phyloP scores from a whole-genome alignment of 306 rosid genomes.

The Gleditsia sinensis region DNA sequence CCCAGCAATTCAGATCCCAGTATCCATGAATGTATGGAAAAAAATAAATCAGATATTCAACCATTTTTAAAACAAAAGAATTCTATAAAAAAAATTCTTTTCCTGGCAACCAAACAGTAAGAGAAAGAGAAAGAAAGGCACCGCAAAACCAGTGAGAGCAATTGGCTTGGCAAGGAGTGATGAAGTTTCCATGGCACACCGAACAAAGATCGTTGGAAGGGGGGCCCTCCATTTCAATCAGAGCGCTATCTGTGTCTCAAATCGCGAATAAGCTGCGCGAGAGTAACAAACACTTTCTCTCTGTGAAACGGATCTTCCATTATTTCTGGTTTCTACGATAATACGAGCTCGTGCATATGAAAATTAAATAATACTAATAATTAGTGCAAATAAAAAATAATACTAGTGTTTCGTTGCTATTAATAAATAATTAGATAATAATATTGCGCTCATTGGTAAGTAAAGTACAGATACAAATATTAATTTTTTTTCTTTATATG shows the following conservation, averaged over 20 bases:
- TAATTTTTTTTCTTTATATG: too few species aligned
- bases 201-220: slow-evolving; percentile 71
- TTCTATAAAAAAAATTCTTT: neutral
- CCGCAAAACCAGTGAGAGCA: slow-evolving; percentile 99
- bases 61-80: neutral
- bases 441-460: too few species aligned
- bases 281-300: too few species aligned
- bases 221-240: slow-evolving; percentile 55
- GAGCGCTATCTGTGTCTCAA: neutral
- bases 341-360: too few species aligned
- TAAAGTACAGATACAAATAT: too few species aligned
- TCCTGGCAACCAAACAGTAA: neutral
- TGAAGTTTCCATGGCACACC: slow-evolving; percentile 72
- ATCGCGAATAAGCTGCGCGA: too few species aligned
- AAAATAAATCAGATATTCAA: neutral
- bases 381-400: too few species aligned
- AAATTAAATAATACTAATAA: too few species aligned
- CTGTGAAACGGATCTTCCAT: too few species aligned
- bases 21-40: neutral
- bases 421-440: too few species aligned
- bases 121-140: slow-evolving; percentile 8
- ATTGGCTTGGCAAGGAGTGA: slow-evolving; percentile 83
- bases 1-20: neutral
- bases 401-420: too few species aligned
- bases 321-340: too few species aligned